Evolutionary conservation across 768 basidiomycete species (phyloP).

Genomic region (Amanita rimosa): DNA sequence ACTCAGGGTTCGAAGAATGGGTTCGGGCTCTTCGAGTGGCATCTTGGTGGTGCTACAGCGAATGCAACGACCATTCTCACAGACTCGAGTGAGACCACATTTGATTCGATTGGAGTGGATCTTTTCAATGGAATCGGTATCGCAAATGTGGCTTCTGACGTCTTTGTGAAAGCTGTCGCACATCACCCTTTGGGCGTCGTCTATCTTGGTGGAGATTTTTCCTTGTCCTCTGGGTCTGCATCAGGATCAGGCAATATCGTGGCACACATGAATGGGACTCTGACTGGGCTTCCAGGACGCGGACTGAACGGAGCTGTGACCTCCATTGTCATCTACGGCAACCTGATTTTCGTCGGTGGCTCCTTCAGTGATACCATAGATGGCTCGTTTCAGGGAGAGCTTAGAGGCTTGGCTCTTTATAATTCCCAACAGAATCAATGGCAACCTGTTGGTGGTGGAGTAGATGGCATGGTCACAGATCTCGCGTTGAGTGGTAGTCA

Average conservation of each 20-base stretch:
- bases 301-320: slow-evolving; percentile 78
- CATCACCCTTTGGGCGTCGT: slow-evolving; percentile 56
- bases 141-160: slow-evolving; percentile 20
- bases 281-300: slow-evolving; percentile 40
- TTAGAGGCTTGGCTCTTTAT: slow-evolving; percentile 61
- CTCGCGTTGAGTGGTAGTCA: slow-evolving; percentile 39
- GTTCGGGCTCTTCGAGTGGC: slow-evolving; percentile 91
- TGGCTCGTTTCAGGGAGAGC: slow-evolving; percentile 36
- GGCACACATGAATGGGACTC: slow-evolving; percentile 47
- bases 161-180: slow-evolving; percentile 41
- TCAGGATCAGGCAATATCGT: slow-evolving; percentile 62
- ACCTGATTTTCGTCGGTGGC: slow-evolving; percentile 79
- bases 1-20: slow-evolving; percentile 27
- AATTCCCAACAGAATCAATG: slow-evolving; percentile 55
- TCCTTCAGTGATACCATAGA: slow-evolving; percentile 63
- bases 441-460: slow-evolving; percentile 58
- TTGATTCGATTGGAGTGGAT: slow-evolving; percentile 52
- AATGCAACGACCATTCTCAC: slow-evolving; percentile 55
- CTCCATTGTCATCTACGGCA: slow-evolving; percentile 49
- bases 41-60: slow-evolving; percentile 31
- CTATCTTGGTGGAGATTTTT: slow-evolving; percentile 74
- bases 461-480: slow-evolving; percentile 64
- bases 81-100: slow-evolving; percentile 58
- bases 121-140: slow-evolving; percentile 54
- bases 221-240: slow-evolving; percentile 41